phyloP scores from a whole-genome alignment of 257 asterid genomes.

The Scutellaria minor region DNA sequence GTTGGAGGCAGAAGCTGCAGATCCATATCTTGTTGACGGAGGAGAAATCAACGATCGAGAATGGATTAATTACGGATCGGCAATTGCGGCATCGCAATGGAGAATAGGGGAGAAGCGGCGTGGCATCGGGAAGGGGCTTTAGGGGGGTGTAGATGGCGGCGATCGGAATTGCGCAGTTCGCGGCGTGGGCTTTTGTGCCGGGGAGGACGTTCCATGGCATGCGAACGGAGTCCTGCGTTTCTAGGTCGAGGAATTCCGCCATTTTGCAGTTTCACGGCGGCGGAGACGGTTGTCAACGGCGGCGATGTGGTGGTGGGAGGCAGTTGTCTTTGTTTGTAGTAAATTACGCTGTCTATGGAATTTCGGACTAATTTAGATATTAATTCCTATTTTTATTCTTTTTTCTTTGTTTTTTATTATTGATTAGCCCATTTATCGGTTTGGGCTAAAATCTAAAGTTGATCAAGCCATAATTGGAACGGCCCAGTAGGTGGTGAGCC shows the following conservation, averaged over 20 bases:
- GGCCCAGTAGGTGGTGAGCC: too few species aligned
- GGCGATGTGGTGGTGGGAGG: conserved; percentile 41
- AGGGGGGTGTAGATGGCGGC: conserved; percentile 92
- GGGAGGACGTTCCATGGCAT: conserved; percentile 99
- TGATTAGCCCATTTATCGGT: too few species aligned
- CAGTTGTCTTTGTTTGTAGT: conserved; percentile 32
- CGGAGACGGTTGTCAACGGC: conserved; percentile 31
- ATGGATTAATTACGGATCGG: conserved; percentile 94
- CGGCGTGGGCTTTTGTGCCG: conserved; percentile 87
- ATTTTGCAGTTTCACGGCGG: conserved; percentile 41
- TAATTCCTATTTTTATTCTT: too few species aligned
- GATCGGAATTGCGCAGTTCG: conserved; percentile 87
- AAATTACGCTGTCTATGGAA: conserved; percentile 11
- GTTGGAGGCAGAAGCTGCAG: conserved; percentile 88
- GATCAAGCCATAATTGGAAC: too few species aligned
- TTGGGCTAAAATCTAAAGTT: too few species aligned
- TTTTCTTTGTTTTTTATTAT: too few species aligned
- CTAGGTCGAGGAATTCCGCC: conserved; percentile 88
- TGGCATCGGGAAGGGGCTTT: conserved; percentile 65
- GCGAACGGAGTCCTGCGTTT: conserved; percentile 79
- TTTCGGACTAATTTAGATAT: too few species aligned
- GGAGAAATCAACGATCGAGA: conserved; percentile 88
- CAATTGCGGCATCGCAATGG: conserved; percentile 95
- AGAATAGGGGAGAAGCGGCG: conserved; percentile 76
- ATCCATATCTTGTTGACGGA: conserved; percentile 84